These are phyloP conservation scores for Sophora flavescens DNA, from an alignment of 306 rosid species.

Conservation along the genomic window DNA sequence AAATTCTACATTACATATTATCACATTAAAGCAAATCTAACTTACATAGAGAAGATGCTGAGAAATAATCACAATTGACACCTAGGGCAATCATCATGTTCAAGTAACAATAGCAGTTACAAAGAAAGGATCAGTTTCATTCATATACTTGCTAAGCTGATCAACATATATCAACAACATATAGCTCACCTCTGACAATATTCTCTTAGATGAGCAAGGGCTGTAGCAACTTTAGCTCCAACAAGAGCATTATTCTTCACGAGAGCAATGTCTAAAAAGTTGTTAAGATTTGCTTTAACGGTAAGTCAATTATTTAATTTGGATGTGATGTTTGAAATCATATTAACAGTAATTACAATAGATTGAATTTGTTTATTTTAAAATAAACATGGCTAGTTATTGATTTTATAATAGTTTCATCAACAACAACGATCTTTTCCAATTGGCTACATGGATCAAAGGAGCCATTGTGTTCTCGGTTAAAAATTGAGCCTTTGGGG, in stretches of 20 bases:
- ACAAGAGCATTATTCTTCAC: constrained; percentile 91
- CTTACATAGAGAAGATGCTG: background rate
- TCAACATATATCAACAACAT: constrained; percentile 13
- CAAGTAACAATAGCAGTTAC: constrained; percentile 30
- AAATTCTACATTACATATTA: background rate
- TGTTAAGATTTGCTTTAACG: constrained; percentile 54
- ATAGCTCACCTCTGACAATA: constrained; percentile 46
- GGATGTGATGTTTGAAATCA: constrained; percentile 19
- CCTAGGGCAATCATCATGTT: background rate
- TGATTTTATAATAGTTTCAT: background rate
- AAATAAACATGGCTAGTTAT: background rate
- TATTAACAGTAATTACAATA: background rate
- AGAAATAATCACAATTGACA: background rate
- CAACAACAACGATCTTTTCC: too few relatives aligned
- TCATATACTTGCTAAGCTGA: constrained; percentile 1
- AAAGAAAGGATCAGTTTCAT: constrained; percentile 14
- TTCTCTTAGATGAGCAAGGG: constrained; percentile 68
- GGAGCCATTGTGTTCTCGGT: too few relatives aligned
- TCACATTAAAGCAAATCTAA: constrained; percentile 13
- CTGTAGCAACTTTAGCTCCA: constrained; percentile 78
- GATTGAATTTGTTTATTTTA: constrained; percentile 3
- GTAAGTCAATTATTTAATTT: constrained; percentile 31
- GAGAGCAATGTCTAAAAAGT: constrained; percentile 81
- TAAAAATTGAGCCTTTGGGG: too few relatives aligned
- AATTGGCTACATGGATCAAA: too few relatives aligned